Conservation (phyloP, 768 basidiomycete genomes). For the Podaxis sp. region DNA sequence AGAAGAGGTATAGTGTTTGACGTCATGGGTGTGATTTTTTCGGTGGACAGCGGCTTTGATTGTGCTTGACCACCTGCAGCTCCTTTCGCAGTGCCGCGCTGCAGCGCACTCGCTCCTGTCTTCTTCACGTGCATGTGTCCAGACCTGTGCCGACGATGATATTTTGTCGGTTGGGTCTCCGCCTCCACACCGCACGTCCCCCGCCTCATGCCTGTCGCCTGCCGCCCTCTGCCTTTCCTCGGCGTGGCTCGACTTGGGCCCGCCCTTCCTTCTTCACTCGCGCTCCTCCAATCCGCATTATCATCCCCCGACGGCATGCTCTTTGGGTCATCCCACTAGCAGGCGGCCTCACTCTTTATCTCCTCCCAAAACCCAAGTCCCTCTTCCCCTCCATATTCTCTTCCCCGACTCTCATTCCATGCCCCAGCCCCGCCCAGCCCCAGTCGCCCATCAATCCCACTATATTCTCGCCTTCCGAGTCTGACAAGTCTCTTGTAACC, state of each 20-base stretch:
- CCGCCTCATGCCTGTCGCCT: neutral
- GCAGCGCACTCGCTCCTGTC: neutral
- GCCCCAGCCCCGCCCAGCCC: slow-evolving; percentile 22
- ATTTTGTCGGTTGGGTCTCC: neutral
- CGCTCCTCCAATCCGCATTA: slow-evolving; percentile 26
- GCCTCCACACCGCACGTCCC: neutral
- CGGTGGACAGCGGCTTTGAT: neutral
- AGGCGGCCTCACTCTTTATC: slow-evolving; percentile 52
- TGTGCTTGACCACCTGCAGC: neutral
- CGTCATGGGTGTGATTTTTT: slow-evolving; percentile 14
- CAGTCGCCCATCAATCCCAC: slow-evolving; percentile 23
- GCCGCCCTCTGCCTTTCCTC: slow-evolving; percentile 9
- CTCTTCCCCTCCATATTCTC: slow-evolving; percentile 44
- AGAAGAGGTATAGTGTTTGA: neutral
- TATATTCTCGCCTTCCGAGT: slow-evolving; percentile 72
- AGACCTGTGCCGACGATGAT: neutral
- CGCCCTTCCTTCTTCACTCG: slow-evolving; percentile 33
- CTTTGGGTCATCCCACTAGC: slow-evolving; percentile 59
- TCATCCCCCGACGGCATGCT: slow-evolving; percentile 27
- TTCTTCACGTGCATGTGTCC: neutral
- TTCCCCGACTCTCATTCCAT: slow-evolving; percentile 44
- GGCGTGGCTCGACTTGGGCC: slow-evolving; percentile 19
- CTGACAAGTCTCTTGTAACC: slow-evolving; percentile 42
- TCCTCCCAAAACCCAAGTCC: slow-evolving; percentile 41
- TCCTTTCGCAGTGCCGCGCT: neutral